Base-by-base conservation (phyloP, 805 yeast genomes). In the Suhomyces sp. region DNA sequence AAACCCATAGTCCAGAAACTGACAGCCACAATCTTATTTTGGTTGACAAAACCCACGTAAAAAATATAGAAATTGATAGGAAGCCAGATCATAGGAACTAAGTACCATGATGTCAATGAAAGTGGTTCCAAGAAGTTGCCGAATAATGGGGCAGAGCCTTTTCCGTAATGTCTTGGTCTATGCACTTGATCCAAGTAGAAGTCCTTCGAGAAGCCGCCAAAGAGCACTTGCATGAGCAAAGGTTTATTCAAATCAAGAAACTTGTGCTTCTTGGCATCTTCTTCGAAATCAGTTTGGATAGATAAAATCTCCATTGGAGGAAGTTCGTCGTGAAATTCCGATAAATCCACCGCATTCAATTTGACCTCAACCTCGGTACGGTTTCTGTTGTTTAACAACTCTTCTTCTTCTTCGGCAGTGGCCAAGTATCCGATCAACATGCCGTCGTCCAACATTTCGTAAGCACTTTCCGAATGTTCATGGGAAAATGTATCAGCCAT, bases 131-230 rank as follows among this genome's bases (percentile, higher is more conserved):
- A 68, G 60, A 91, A 85, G 63, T 90, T 88, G 31, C 98, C 98
- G 61, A 93, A 93, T 36, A 93, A 59, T 5, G 90, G 96, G 9
- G 98, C 98, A 3, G 96, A 87, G 8, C 96, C 97, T 57, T 88
- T 81, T 46, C 98, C 98, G 57, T 90, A 93, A 62, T 93, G 98
- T 58, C 98, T 81, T 35, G 98, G 98, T 63, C 97, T 80, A 62
- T 93, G 98, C 27, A 93, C 93, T 64, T 93, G 97, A 57, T 88
- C 96, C 54, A 93, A 71, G 60, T 93, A 93, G 54, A 93, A 91
- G 27, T 87, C 95, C 57, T 86, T 91, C 26, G 84, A 56, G 71
- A 88, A 93, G 22, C 75, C 72, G 26, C 88, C 79, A 42, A 76
- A 70, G 37, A 88, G 63, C 29, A 93, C 86, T 68, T 93, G 98